A percentile compares a stretch with the other conserved stretches of the same genome.
phyloP scores from a whole-genome alignment of 495 filamentous ascomycete species.

The Xylaria intraflava region DNA sequence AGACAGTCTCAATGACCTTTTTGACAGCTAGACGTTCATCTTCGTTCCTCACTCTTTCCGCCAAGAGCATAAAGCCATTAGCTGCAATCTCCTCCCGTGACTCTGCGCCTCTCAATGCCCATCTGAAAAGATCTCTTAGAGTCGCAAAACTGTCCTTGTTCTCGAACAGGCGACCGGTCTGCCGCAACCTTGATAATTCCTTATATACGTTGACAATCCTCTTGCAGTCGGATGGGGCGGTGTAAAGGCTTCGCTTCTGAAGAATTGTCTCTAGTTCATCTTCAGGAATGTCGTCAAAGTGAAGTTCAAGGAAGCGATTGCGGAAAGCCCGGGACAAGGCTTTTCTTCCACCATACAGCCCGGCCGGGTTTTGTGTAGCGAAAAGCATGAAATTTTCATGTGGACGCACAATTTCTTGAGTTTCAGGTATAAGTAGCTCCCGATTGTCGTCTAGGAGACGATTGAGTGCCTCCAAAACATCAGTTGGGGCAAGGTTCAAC shows the following conservation, averaged over 20 bases:
- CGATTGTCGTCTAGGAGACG: conserved; percentile 93
- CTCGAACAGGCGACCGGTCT: conserved; percentile 86
- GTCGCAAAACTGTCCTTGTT: conserved; percentile 98
- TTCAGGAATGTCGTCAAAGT: conserved; percentile 97
- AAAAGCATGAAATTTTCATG: conserved; percentile 97
- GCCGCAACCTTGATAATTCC: conserved; percentile 79
- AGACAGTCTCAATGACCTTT: conserved; percentile 81
- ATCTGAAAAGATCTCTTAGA: conserved; percentile 90
- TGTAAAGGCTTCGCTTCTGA: conserved; percentile 73
- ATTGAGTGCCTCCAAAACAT: conserved; percentile 93
- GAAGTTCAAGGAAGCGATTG: conserved; percentile 93
- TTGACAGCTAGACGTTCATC: conserved; percentile 82
- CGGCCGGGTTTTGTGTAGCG: conserved; percentile 97
- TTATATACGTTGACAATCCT: conserved; percentile 92
- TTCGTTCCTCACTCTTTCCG: conserved; percentile 84
- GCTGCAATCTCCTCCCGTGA: conserved; percentile 80
- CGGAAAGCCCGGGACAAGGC: conserved; percentile 87
- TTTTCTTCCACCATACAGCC: conserved; percentile 92
- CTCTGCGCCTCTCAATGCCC: conserved; percentile 83
- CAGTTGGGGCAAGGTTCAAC: conserved; percentile 90
- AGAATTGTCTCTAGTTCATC: conserved; percentile 91
- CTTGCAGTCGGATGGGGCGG: conserved; percentile 83
- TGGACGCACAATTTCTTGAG: conserved; percentile 85
- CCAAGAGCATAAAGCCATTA: conserved; percentile 94
- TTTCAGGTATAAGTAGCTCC: conserved; percentile 96